Percentiles rank a stretch among this genome's conserved stretches.
These are phyloP conservation scores for Kuraishia hungarica DNA, from an alignment of 805 yeast genomes.

Conservation along the genomic window DNA sequence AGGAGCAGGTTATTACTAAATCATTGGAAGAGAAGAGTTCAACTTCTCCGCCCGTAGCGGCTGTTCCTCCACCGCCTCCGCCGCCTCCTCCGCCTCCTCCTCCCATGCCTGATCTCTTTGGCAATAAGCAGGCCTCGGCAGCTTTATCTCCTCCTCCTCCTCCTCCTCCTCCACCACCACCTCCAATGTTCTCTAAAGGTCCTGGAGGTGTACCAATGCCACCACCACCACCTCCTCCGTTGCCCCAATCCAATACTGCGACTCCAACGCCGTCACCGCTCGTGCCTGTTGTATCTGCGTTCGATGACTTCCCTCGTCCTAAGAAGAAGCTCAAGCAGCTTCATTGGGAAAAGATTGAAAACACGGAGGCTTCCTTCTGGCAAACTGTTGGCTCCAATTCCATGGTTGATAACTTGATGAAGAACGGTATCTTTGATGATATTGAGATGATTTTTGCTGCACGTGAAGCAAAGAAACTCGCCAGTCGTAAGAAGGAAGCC, in stretches of 20 bases:
- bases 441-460: slow-evolving; percentile 87
- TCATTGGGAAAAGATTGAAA: slow-evolving; percentile 94
- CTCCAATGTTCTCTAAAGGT: slow-evolving; percentile 17
- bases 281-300: slow-evolving; percentile 21
- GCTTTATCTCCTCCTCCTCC: slow-evolving; percentile 14
- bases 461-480: slow-evolving; percentile 50
- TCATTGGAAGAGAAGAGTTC: neutral
- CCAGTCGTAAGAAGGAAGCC: slow-evolving; percentile 35
- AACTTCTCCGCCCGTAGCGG: slow-evolving; percentile 10
- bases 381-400: slow-evolving; percentile 49
- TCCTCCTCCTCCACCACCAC: slow-evolving; percentile 22
- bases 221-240: slow-evolving; percentile 19
- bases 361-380: slow-evolving; percentile 85
- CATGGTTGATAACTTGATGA: slow-evolving; percentile 53
- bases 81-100: slow-evolving; percentile 29
- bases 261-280: slow-evolving; percentile 11
- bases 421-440: slow-evolving; percentile 74
- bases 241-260: slow-evolving; percentile 1
- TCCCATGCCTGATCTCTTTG: slow-evolving; percentile 15
- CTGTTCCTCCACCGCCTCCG: slow-evolving; percentile 17
- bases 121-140: slow-evolving; percentile 4
- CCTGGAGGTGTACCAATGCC: slow-evolving; percentile 7
- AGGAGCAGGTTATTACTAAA: slow-evolving; percentile 1
- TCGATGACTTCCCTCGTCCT: slow-evolving; percentile 56
- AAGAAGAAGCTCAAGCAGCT: slow-evolving; percentile 79